These are phyloP conservation scores for Gossypium bickii DNA, from an alignment of 345 rosid genomes.

Conservation along the genomic window DNA sequence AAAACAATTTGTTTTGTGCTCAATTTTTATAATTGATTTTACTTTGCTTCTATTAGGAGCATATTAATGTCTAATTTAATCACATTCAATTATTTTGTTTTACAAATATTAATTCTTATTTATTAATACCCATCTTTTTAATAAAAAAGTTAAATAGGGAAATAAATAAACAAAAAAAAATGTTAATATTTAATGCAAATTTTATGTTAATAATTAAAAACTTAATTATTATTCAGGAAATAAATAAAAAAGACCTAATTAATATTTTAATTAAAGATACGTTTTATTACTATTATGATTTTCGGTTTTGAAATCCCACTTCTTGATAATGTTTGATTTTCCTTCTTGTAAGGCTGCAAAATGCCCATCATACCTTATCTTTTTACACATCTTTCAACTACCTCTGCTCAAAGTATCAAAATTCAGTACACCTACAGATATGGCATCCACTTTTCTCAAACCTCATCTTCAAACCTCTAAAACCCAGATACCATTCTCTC, in stretches of 20 bases:
- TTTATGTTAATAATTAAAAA: too few relatives aligned
- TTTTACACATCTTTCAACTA: not conserved
- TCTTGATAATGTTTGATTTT: not conserved
- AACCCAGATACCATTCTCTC: constrained; percentile 13
- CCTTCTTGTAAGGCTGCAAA: not conserved
- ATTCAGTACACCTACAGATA: not conserved
- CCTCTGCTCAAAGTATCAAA: not conserved
- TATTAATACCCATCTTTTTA: not conserved
- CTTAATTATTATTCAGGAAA: too few relatives aligned
- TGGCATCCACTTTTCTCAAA: constrained; percentile 39
- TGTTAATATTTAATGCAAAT: too few relatives aligned
- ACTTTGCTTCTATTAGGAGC: not conserved
- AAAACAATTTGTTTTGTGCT: not conserved
- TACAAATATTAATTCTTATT: not conserved
- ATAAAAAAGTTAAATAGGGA: not conserved
- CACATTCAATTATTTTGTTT: not conserved
- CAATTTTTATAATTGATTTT: not conserved
- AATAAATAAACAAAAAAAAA: too few relatives aligned
- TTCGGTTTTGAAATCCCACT: not conserved
- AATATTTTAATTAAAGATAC: too few relatives aligned
- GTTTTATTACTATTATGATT: too few relatives aligned
- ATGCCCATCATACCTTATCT: not conserved
- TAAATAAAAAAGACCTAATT: too few relatives aligned
- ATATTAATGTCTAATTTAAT: not conserved
- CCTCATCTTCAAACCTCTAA: constrained; percentile 26